Evolutionary conservation across 2,329 filamentous ascomycete species (phyloP).

Genomic region (Colletotrichum sp.): DNA sequence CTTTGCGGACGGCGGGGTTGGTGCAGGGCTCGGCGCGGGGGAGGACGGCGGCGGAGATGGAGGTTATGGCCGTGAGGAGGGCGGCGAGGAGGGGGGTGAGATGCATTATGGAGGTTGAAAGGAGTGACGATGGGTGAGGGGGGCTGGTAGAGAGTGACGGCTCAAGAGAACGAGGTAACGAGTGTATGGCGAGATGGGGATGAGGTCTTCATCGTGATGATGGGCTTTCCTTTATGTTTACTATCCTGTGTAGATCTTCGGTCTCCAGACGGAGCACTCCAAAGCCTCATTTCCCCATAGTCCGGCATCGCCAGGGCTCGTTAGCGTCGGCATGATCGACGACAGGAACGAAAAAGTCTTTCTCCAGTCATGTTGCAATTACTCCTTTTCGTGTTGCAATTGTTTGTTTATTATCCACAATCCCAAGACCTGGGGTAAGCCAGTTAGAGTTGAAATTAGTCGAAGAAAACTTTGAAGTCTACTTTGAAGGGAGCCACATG

Average conservation of each 20-base stretch:
- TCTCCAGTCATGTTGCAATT: not conserved
- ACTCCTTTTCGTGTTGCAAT: too few relatives aligned
- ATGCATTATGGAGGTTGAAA: not conserved
- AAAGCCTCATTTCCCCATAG: not conserved
- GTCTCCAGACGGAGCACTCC: not conserved
- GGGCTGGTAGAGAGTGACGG: not conserved
- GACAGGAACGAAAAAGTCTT: not conserved
- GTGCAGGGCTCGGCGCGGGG: not conserved
- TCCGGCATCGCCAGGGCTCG: not conserved
- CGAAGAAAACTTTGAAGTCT: too few relatives aligned
- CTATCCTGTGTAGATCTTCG: not conserved
- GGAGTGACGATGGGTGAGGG: not conserved
- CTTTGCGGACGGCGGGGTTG: slow-evolving; percentile 15
- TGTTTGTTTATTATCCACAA: too few relatives aligned
- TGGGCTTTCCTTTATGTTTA: not conserved
- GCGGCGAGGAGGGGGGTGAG: not conserved
- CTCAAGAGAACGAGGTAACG: not conserved
- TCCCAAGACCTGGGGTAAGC: too few relatives aligned
- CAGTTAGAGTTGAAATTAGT: too few relatives aligned
- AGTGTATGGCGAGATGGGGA: not conserved
- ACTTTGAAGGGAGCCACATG: too few relatives aligned
- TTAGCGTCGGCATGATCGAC: not conserved
- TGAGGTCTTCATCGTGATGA: not conserved
- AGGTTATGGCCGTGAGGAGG: not conserved
- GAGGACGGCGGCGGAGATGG: not conserved